Evolutionary conservation across 2,329 filamentous ascomycete genomes (phyloP), one percentile per base, ranked within the genome.

Genomic region (Microcera coccophila): DNA sequence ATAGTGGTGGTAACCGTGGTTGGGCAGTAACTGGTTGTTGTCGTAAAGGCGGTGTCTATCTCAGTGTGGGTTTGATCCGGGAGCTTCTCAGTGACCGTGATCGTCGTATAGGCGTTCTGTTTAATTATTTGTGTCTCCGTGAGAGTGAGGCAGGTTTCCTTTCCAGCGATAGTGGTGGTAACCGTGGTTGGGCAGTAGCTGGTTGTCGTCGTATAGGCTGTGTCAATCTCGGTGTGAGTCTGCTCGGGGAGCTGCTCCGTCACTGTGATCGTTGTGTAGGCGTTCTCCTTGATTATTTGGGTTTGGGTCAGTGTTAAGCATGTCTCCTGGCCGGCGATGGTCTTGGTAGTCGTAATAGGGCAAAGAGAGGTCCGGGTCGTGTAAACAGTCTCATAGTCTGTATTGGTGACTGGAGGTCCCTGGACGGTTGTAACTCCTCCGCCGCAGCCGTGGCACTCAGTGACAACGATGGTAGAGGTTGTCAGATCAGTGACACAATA

Each of bases 1-100:
- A 59, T 62, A 1, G 62, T 62, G 17, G 65, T 67, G 4, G 65
- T 68, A 4, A 60, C 55, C 4, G 67, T 67, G 12, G 74, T 56
- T 7, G 73, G 71, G 59, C 67, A 72, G 3, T 73, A 59, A 4
- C 63, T 66, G 15, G 74, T 76, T 28, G 63, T 39, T 14, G 71
- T 74, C 8, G 59, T 63, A 51, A 71, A 69, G 7, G 60, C 63
- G 10, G 67, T 59, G 47, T 62, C 43, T 18, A 41, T 42, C 5
- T 58, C 58, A 2, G 63, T 65, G 45, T 65, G 49, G 8, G 64
- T 69, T 26, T 63, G 62, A 35, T 62, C 61, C 16, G 50, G 45
- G 28, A 60, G 56, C 12, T 66, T 64, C 19, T 66, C 56, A 1
- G 66, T 64, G 45, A 64, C 57, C 39, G 61, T 53, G 44, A 62